Conservation (phyloP, 768 basidiomycete genomes). For the Boletus barrowsii region DNA sequence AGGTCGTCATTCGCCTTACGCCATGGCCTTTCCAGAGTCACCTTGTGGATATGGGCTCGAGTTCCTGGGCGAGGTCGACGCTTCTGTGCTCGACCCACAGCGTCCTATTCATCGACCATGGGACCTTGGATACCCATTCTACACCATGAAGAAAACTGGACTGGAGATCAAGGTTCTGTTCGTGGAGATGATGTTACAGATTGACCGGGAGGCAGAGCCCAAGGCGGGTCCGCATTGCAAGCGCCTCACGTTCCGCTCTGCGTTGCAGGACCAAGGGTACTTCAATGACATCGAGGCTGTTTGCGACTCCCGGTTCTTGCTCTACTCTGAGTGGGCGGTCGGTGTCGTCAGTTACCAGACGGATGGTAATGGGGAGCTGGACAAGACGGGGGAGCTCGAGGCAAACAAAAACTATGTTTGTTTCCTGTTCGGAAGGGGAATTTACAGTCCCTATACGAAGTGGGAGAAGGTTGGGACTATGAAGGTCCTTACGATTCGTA, state of each 20-base stretch:
- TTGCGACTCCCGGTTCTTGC: constrained; percentile 3
- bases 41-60: not conserved
- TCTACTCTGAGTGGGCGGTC: constrained; percentile 5
- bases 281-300: not conserved
- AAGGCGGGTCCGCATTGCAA: not conserved
- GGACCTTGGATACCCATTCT: constrained; percentile 5
- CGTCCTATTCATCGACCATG: constrained; percentile 8
- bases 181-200: constrained; percentile 7
- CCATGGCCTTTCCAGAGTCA: constrained; percentile 4
- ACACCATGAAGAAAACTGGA: not conserved
- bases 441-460: constrained; percentile 5
- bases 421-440: constrained; percentile 5
- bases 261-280: not conserved
- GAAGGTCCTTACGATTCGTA: constrained; percentile 1
- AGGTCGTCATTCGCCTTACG: constrained; percentile 4
- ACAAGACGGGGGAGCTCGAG: not conserved
- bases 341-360: constrained; percentile 9
- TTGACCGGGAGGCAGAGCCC: not conserved
- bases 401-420: not conserved
- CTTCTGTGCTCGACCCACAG: not conserved
- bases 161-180: constrained; percentile 6
- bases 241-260: not conserved
- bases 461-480: constrained; percentile 6
- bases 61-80: not conserved
- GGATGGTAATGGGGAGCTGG: not conserved